Conservation (phyloP, 1,284 basidiomycete genomes). For the Veloboletus limbatus region DNA sequence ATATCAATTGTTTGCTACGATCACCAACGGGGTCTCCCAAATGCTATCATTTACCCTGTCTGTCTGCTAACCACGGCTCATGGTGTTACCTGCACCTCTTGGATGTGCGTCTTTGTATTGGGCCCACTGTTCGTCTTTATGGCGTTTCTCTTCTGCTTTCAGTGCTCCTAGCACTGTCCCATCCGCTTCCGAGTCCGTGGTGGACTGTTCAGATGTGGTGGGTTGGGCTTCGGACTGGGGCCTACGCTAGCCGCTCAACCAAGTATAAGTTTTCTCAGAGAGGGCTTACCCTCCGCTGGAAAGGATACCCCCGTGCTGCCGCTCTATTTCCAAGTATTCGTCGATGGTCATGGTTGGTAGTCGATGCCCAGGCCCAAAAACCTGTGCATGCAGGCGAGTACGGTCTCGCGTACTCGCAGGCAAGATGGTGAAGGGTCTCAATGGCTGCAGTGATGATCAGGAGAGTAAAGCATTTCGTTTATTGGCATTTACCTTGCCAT, state of each 20-base stretch:
- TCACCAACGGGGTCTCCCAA: constrained; percentile 6
- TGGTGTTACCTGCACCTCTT: constrained; percentile 87
- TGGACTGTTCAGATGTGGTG: constrained; percentile 76
- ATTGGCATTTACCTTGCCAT: constrained; percentile 59
- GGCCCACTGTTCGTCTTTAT: constrained; percentile 88
- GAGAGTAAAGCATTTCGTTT: neutral
- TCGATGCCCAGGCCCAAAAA: constrained; percentile 85
- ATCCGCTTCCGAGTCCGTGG: constrained; percentile 79
- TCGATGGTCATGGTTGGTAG: constrained; percentile 97
- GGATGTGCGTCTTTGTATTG: constrained; percentile 77
- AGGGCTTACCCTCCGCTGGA: constrained; percentile 76
- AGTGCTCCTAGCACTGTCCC: constrained; percentile 70
- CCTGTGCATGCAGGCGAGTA: constrained; percentile 69
- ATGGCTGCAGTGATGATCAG: constrained; percentile 46
- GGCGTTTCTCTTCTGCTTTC: constrained; percentile 74
- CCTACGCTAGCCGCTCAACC: constrained; percentile 39
- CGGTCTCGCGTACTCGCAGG: constrained; percentile 68
- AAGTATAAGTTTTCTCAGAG: constrained; percentile 1
- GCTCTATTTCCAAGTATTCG: constrained; percentile 90
- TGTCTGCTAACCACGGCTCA: constrained; percentile 78
- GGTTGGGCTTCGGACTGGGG: constrained; percentile 63
- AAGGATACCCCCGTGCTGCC: constrained; percentile 82
- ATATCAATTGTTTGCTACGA: constrained; percentile 15
- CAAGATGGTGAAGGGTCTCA: constrained; percentile 90
- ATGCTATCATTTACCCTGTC: constrained; percentile 8